Conservation (phyloP, 805 yeast species). For the Blastobotrys attinorum region DNA sequence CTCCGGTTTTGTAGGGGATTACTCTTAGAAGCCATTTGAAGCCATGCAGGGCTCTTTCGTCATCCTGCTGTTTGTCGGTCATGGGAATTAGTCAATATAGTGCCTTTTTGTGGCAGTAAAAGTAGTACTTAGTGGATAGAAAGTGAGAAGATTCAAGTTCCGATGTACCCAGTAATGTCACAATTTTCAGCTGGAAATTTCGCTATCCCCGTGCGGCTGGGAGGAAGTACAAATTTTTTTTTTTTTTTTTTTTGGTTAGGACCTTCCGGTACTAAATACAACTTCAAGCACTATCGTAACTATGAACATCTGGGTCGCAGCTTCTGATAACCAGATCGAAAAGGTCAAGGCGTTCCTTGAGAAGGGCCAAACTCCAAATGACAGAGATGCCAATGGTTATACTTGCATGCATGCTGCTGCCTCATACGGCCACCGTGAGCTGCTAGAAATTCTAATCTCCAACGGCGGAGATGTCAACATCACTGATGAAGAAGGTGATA, state of each 20-base stretch:
- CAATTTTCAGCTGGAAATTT: too few species aligned
- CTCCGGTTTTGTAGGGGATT: slow-evolving; percentile 59
- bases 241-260: too few species aligned
- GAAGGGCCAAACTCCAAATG: slow-evolving; percentile 53
- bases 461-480: slow-evolving; percentile 75
- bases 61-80: too few species aligned
- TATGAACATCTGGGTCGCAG: slow-evolving; percentile 84
- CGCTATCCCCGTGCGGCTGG: too few species aligned
- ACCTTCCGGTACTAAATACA: too few species aligned
- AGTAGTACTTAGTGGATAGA: too few species aligned
- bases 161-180: too few species aligned
- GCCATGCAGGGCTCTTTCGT: slow-evolving; percentile 2
- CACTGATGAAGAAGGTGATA: slow-evolving; percentile 84
- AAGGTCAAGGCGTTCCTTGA: slow-evolving; percentile 50
- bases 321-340: slow-evolving; percentile 69
- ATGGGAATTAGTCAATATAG: too few species aligned
- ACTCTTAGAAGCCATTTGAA: slow-evolving; percentile 82
- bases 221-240: too few species aligned
- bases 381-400: slow-evolving; percentile 87
- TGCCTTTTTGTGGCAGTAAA: too few species aligned
- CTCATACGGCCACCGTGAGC: slow-evolving; percentile 73
- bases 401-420: slow-evolving; percentile 98
- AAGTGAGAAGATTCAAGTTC: too few species aligned
- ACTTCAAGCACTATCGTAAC: too few species aligned
- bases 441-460: slow-evolving; percentile 49